Conservation (phyloP, 192 early-diverging fungal genomes). For the Geranomyces variabilis region DNA sequence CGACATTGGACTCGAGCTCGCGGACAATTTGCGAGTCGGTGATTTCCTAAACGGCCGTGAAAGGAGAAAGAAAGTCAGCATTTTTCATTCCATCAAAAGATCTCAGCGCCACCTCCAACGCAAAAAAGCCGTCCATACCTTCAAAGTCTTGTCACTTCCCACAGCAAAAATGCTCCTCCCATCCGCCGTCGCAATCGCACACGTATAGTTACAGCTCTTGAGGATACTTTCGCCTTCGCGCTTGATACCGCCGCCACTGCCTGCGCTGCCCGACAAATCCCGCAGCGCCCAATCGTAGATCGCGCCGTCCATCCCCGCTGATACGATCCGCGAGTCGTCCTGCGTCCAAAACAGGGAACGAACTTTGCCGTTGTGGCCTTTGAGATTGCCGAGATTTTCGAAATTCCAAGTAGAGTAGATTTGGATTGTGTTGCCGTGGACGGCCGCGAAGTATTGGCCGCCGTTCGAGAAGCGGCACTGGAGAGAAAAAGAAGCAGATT, state of each 20-base stretch:
- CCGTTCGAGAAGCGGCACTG: conserved; percentile 64
- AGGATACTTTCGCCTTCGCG: conserved; percentile 62
- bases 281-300: conserved; percentile 62
- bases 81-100: too few species aligned
- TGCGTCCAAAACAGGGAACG: conserved; percentile 55
- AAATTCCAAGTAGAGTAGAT: conserved; percentile 67
- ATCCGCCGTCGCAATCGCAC: conserved; percentile 54
- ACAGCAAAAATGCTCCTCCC: conserved; percentile 59
- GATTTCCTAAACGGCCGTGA: conserved; percentile 50
- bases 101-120: too few species aligned
- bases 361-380: conserved; percentile 68
- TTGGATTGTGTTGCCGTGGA: conserved; percentile 63
- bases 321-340: conserved; percentile 60
- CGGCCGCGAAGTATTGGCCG: conserved; percentile 65
- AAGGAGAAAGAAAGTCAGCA: too few species aligned
- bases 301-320: conserved; percentile 63
- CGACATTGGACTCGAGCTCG: conserved; percentile 55
- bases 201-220: conserved; percentile 62
- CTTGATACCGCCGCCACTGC: conserved; percentile 48
- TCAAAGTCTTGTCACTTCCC: conserved; percentile 62
- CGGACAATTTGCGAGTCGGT: conserved; percentile 59
- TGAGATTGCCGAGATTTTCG: conserved; percentile 59
- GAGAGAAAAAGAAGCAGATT: not conserved
- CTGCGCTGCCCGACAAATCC: conserved; percentile 47
- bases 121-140: conserved; percentile 33